Percentiles rank a stretch among this genome's conserved stretches.
phyloP scores from a whole-genome alignment of 345 rosid species.

The Eucalyptus marginata region DNA sequence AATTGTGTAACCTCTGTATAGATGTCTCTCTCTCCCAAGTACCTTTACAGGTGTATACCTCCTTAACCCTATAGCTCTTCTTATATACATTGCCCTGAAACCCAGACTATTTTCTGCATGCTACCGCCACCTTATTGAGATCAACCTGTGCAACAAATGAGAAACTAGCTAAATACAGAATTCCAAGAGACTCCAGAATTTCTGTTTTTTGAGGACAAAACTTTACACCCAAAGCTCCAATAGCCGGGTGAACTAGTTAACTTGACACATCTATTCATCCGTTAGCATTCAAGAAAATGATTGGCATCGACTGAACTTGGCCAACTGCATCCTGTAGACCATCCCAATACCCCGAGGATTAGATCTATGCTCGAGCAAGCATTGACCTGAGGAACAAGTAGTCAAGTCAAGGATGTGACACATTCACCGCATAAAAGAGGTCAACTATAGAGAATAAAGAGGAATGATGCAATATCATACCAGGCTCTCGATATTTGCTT shows the following conservation, averaged over 20 bases:
- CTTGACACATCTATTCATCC: neutral
- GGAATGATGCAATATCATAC: conserved; percentile 17
- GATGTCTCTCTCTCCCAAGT: neutral
- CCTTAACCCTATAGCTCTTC: conserved; percentile 12
- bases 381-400: conserved; percentile 29
- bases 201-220: conserved; percentile 31
- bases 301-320: conserved; percentile 36
- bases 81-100: conserved; percentile 46
- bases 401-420: neutral
- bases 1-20: neutral
- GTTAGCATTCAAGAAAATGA: conserved; percentile 56
- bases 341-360: conserved; percentile 80
- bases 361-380: conserved; percentile 73
- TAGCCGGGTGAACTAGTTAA: conserved; percentile 10
- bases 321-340: conserved; percentile 97
- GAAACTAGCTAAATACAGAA: conserved; percentile 1
- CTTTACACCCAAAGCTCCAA: conserved; percentile 26
- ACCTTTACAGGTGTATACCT: conserved; percentile 23
- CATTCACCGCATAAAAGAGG: neutral
- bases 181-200: neutral
- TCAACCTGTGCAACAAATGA: conserved; percentile 16
- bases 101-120: neutral
- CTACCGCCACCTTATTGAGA: conserved; percentile 4
- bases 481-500: conserved; percentile 64
- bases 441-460: neutral